Base-by-base conservation (phyloP, 805 yeast species). In the Ogataea angusta region DNA sequence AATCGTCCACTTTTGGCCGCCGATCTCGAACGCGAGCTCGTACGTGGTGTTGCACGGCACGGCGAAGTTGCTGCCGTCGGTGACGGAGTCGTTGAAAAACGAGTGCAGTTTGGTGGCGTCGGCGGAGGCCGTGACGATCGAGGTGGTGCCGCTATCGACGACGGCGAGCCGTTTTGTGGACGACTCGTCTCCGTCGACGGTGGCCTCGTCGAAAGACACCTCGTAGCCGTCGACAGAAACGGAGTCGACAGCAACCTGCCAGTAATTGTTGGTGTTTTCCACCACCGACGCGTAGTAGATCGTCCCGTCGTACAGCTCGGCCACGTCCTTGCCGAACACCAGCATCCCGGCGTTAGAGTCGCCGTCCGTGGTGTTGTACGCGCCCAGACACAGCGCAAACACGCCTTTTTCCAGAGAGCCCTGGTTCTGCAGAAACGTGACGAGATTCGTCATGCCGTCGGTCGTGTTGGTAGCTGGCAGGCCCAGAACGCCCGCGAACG, bases 81-180 rank as follows among this genome's bases (percentile, higher is more conserved):
- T 69, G 43, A 75, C 59, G 6, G 78, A 65, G 26, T 64, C 57
- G 12, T 55, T 48, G 38, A 82, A 79, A 50, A 66, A 75, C 4
- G 80, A 60, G 53, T 81, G 86, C 12, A 80, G 40, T 16, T 47
- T 63, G 29, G 67, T 43, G 2, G 86, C 85, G 52, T 81, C 86
- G 17, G 57, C 63, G 10, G 70, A 58, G 5, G 84, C 78, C 30
- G 79, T 59, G 3, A 76, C 75, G 18, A 81, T 59, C 3, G 82
- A 73, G 0, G 86, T 80, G 2, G 87, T 80, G 16, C 87, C 88
- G 6, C 83, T 75, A 56, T 81, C 88, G 15, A 81, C 63, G 21
- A 80, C 67, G 6, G 78, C 80, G 3, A 56, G 45, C 53, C 75
- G 62, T n/a, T 60, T 48, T 15, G 27, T 40, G 24, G 55, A 47